A percentile compares a stretch with the other conserved stretches of the same genome.
Evolutionary conservation across 176 grass and related monocot species (phyloP).

Genomic region (Echinochloa phyllopogon): DNA sequence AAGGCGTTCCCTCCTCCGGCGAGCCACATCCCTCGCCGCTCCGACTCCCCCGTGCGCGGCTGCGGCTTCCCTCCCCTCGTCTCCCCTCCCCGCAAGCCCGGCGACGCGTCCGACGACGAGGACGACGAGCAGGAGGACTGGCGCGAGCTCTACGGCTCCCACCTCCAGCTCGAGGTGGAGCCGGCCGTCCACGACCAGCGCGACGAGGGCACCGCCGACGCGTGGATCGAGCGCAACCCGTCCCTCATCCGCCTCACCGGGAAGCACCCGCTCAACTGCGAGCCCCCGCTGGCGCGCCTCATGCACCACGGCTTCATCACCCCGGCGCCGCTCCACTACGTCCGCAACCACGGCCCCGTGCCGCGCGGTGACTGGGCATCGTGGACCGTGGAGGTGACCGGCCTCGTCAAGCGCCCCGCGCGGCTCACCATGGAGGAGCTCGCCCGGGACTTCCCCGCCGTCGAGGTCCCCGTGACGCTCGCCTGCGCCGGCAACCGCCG

Average conservation of each 20-base stretch:
- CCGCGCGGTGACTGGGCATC: conserved; percentile 57
- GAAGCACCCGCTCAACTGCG: conserved; percentile 90
- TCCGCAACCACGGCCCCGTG: conserved; percentile 88
- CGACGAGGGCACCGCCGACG: conserved; percentile 81
- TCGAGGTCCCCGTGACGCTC: conserved; percentile 75
- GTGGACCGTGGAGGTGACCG: conserved; percentile 76
- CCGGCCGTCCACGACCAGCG: conserved; percentile 61
- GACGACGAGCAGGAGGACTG: conserved; percentile 54
- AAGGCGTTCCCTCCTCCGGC: conserved; percentile 43
- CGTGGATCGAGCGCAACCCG: conserved; percentile 80
- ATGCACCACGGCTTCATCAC: conserved; percentile 98
- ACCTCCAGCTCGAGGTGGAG: conserved; percentile 69
- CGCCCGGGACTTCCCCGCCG: conserved; percentile 38
- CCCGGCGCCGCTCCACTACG: conserved; percentile 86
- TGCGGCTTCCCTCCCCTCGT: conserved; percentile 65
- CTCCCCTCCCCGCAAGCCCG: not conserved
- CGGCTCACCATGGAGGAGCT: conserved; percentile 77
- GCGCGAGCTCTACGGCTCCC: conserved; percentile 44
- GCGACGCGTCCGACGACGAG: conserved; percentile 45
- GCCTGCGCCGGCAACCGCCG: conserved; percentile 89
- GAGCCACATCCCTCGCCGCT: conserved; percentile 47
- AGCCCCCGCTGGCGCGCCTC: conserved; percentile 73
- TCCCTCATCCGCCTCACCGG: conserved; percentile 81
- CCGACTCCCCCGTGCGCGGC: conserved; percentile 62
- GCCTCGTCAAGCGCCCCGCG: conserved; percentile 56